Evolutionary conservation across 164 flowering plant species (phyloP).

Genomic region (Nymphaea colorata): DNA sequence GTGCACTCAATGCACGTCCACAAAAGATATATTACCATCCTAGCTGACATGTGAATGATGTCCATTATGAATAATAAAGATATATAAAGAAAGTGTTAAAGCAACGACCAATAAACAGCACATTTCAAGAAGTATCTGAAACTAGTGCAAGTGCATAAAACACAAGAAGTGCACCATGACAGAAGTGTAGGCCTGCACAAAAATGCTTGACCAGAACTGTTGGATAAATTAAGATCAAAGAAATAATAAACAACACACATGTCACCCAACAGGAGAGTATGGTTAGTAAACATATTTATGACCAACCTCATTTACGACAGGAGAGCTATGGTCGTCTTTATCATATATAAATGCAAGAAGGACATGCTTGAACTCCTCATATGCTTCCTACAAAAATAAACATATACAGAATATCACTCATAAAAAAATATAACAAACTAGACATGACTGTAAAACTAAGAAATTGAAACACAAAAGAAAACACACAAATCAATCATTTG

Average conservation of each 20-base stretch:
- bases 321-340: conserved; percentile 77
- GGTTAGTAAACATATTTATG: too few relatives aligned
- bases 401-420: conserved; percentile 10
- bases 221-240: background rate
- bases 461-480: background rate
- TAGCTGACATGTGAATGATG: too few relatives aligned
- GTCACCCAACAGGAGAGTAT: background rate
- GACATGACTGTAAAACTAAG: background rate
- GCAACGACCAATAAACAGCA: too few relatives aligned
- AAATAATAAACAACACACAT: background rate
- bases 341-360: conserved; percentile 92
- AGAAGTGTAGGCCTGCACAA: too few relatives aligned
- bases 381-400: conserved; percentile 73
- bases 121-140: too few relatives aligned
- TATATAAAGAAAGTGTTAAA: too few relatives aligned
- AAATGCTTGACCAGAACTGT: background rate
- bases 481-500: background rate
- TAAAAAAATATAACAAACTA: too few relatives aligned
- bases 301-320: conserved; percentile 82
- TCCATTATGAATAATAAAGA: too few relatives aligned
- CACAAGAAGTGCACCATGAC: too few relatives aligned
- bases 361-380: conserved; percentile 97
- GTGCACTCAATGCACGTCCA: too few relatives aligned
- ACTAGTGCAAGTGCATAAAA: too few relatives aligned
- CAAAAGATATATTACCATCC: too few relatives aligned